phyloP scores from a whole-genome alignment of 177 flowering plant genomes.

The Vitis hybrid region DNA sequence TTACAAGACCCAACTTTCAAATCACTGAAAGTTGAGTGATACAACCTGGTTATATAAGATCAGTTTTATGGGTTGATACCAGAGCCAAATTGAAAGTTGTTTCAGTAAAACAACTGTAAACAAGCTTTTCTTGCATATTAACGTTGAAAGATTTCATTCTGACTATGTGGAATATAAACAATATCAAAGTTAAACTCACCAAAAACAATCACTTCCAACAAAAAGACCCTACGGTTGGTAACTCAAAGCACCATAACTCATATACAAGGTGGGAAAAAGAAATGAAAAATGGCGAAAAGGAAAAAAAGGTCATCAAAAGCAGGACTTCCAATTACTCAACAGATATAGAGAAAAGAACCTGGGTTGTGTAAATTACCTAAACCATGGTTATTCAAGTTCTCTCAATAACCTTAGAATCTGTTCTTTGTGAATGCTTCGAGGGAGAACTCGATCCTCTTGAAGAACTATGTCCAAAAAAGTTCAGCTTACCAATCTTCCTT shows the following conservation, averaged over 20 bases:
- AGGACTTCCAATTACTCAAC: constrained; percentile 8
- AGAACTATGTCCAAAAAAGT: constrained; percentile 63
- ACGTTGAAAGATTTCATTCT: too few species aligned
- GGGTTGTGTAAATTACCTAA: constrained; percentile 16
- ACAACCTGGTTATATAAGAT: too few species aligned
- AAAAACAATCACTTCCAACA: constrained; percentile 12
- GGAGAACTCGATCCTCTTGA: constrained; percentile 86
- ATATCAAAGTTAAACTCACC: constrained; percentile 10
- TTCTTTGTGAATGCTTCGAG: constrained; percentile 63
- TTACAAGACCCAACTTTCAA: too few species aligned
- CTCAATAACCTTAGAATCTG: constrained; percentile 68
- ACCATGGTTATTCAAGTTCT: constrained; percentile 41
- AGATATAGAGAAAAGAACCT: background rate
- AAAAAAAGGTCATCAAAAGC: background rate
- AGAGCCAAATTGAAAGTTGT: too few species aligned
- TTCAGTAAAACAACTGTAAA: too few species aligned
- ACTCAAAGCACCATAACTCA: constrained; percentile 25
- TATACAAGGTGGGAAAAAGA: constrained; percentile 24
- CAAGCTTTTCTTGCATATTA: too few species aligned
- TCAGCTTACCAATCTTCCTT: constrained; percentile 64
- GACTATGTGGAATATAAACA: background rate
- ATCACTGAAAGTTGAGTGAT: too few species aligned
- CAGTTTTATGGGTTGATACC: too few species aligned
- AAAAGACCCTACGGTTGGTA: constrained; percentile 11
- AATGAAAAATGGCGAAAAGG: background rate